Conservation (phyloP, 495 filamentous ascomycete species). For the Tuber magnatum region DNA sequence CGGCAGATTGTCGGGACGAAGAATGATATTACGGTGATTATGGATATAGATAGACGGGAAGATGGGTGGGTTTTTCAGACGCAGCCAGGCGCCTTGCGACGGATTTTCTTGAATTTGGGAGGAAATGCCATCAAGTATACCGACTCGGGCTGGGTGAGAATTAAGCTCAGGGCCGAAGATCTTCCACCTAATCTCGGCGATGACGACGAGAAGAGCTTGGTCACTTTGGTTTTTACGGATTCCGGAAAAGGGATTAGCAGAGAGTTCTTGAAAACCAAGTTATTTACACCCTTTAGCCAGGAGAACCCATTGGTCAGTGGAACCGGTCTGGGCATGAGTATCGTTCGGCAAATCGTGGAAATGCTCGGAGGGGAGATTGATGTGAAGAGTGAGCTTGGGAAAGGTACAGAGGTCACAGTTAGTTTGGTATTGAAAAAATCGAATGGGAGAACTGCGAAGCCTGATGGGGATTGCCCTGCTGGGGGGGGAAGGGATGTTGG, state of each 20-base stretch:
- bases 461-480: background rate
- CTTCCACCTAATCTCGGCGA: slow-evolving; percentile 32
- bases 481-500: slow-evolving; percentile 4
- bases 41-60: slow-evolving; percentile 54
- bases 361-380: slow-evolving; percentile 55
- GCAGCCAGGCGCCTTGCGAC: slow-evolving; percentile 64
- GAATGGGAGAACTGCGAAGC: slow-evolving; percentile 1
- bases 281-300: slow-evolving; percentile 67
- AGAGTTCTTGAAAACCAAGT: slow-evolving; percentile 58
- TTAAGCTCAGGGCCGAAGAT: slow-evolving; percentile 51
- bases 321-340: slow-evolving; percentile 62
- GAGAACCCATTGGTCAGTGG: slow-evolving; percentile 60
- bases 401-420: slow-evolving; percentile 56
- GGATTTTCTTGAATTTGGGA: slow-evolving; percentile 74
- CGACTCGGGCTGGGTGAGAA: slow-evolving; percentile 55
- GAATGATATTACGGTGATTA: slow-evolving; percentile 51
- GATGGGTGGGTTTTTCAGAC: slow-evolving; percentile 57
- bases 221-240: slow-evolving; percentile 53
- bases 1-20: slow-evolving; percentile 22
- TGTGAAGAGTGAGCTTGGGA: slow-evolving; percentile 51
- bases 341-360: slow-evolving; percentile 59
- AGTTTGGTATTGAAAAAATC: slow-evolving; percentile 28
- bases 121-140: slow-evolving; percentile 82
- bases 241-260: slow-evolving; percentile 62
- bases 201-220: slow-evolving; percentile 39